Evolutionary conservation across 2,329 filamentous ascomycete species (phyloP).

Genomic region (Paramyrothecium sp.): DNA sequence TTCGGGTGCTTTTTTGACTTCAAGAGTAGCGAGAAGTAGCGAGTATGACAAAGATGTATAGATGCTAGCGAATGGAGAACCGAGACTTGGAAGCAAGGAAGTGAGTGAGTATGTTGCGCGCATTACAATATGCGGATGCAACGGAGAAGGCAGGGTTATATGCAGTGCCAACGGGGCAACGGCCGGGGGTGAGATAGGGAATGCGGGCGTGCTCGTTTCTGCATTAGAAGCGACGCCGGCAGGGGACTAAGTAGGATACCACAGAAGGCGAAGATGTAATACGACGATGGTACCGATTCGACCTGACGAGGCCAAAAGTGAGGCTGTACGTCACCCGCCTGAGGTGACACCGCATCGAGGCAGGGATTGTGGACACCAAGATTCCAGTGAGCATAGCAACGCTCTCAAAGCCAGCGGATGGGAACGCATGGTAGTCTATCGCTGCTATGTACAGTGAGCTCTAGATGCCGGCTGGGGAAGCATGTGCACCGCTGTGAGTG

Average conservation of each 20-base stretch:
- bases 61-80: too few species aligned
- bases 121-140: neutral
- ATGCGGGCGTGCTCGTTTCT: neutral
- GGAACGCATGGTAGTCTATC: neutral
- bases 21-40: too few species aligned
- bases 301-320: constrained; percentile 14
- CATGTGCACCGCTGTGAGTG: neutral
- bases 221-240: neutral
- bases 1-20: neutral
- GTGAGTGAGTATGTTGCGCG: too few species aligned
- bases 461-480: neutral
- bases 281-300: constrained; percentile 11
- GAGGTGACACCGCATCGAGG: constrained; percentile 7
- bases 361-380: constrained; percentile 7
- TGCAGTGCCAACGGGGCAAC: neutral
- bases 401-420: neutral
- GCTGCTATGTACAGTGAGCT: neutral
- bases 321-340: constrained; percentile 17
- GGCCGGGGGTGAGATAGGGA: neutral
- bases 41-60: too few species aligned
- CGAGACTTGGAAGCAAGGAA: too few species aligned
- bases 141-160: neutral
- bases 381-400: neutral
- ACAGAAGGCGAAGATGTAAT: constrained; percentile 8
- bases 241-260: neutral